Evolutionary conservation across 108 stramenopile genomes (phyloP), one percentile per base, ranked within the genome.

Genomic region (Chaetoceros tenuissimus): DNA sequence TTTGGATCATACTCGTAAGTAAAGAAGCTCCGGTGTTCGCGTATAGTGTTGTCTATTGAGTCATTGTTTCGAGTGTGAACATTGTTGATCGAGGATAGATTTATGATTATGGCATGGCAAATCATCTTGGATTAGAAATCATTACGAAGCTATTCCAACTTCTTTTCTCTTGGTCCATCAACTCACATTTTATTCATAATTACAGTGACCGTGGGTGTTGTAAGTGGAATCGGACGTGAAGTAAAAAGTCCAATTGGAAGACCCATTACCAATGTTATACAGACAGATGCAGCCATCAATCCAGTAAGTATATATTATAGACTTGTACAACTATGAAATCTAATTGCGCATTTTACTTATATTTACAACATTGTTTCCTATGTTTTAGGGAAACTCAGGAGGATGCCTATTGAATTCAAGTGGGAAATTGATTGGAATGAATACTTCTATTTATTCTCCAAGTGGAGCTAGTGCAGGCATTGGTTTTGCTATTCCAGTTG

Each of bases 251-350:
- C 97, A 3, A 83, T 72, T 24, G 94, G 95, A 0, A 71, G 89
- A 25, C 97, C 97, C n/a, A 96, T 98, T 20, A 73, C 74, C 25
- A 92, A 94, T 59, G 94, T 94, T n/a, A 94, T 97, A 54, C 96
- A 95, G 63, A 94, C 93, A 0, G 97, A 98, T 67, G 88, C 90
- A 56, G 89, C 73, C 31, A 87, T 87, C 53, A 87, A 87, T 52
- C 82, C 76, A 63, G 58, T 51, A n/a, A n/a, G n/a, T n/a, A n/a
- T n/a, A n/a, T n/a, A 23, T 20, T 50, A 20, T 20, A 20, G 49
- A 19, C 7, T 46, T 22, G 43, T 16, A 28, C 1, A 3, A n/a
- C n/a, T n/a, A n/a, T n/a, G n/a, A n/a, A n/a, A n/a, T n/a, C n/a
- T n/a, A n/a, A n/a, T 1, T 27, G 13, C 24, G 0, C 23, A n/a